Conservation (phyloP, 2,329 filamentous ascomycete species). For the Pseudogymnoascus sp. region DNA sequence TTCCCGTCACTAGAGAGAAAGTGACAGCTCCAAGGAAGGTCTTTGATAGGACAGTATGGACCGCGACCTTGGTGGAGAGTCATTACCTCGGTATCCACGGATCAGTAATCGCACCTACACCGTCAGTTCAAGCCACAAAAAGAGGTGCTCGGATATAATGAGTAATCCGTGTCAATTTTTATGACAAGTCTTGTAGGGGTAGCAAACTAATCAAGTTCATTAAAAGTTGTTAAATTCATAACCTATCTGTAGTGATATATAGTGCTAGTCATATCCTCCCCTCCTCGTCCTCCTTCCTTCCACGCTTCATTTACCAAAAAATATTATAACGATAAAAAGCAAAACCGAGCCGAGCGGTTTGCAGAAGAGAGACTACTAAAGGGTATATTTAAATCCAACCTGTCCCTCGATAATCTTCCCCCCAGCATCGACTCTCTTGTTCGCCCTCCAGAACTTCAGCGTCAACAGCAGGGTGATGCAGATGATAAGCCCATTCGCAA, state of each 20-base stretch:
- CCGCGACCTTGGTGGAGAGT: background rate
- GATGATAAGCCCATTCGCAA: constrained; percentile 20
- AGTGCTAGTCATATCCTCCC: background rate
- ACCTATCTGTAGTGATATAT: background rate
- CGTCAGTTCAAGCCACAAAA: too few species aligned
- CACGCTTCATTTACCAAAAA: background rate
- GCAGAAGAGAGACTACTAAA: constrained; percentile 1
- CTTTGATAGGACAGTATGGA: background rate
- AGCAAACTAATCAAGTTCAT: background rate
- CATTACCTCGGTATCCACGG: background rate
- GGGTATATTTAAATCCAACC: constrained; percentile 25
- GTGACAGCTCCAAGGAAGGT: background rate
- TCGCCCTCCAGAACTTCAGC: constrained; percentile 24
- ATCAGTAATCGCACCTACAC: background rate
- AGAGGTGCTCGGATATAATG: background rate
- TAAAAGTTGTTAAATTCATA: constrained; percentile 1
- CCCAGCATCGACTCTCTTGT: constrained; percentile 26
- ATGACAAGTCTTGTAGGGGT: background rate
- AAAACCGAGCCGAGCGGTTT: background rate
- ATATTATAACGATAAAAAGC: background rate
- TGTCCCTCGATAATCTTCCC: constrained; percentile 28
- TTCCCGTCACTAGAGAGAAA: background rate
- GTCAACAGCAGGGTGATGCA: constrained; percentile 21
- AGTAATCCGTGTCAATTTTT: background rate
- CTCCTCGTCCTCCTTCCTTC: background rate